phyloP scores from a whole-genome alignment of 2,329 filamentous ascomycete genomes.

The Epichloe bromicola region DNA sequence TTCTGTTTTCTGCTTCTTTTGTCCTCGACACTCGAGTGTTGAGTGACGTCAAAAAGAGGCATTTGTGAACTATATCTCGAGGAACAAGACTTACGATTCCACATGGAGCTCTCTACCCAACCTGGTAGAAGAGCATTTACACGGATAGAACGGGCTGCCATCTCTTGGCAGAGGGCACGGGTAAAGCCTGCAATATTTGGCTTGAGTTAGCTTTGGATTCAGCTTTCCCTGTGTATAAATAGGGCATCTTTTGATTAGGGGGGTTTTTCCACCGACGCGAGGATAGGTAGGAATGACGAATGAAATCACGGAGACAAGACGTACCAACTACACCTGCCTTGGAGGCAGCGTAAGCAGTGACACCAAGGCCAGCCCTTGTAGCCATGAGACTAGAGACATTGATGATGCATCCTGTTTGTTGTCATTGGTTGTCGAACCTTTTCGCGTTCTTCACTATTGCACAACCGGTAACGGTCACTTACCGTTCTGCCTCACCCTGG shows the following conservation, averaged over 20 bases:
- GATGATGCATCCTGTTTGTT: conserved; percentile 51
- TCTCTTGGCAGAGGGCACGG: conserved; percentile 50
- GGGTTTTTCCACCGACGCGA: neutral
- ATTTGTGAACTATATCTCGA: conserved; percentile 5
- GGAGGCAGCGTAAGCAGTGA: conserved; percentile 61
- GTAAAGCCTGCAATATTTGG: conserved; percentile 43
- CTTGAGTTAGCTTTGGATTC: neutral
- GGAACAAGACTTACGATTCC: conserved; percentile 39
- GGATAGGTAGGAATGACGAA: conserved; percentile 5
- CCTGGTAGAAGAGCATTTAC: conserved; percentile 75
- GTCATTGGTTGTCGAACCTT: neutral
- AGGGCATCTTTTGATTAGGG: neutral
- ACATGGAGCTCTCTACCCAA: conserved; percentile 75
- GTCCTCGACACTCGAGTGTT: neutral
- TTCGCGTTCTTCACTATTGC: neutral
- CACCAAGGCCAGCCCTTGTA: conserved; percentile 53
- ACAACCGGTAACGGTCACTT: neutral
- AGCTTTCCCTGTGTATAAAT: conserved; percentile 7
- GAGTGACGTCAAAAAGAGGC: neutral
- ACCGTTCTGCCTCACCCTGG: conserved; percentile 22
- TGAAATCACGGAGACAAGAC: conserved; percentile 11
- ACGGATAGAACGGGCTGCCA: conserved; percentile 48
- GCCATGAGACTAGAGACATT: conserved; percentile 72
- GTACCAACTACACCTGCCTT: conserved; percentile 68
- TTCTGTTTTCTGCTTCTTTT: neutral